phyloP scores from a whole-genome alignment of 371 early-diverging fungal genomes.

The Rhizoclosmatium hyalinum region DNA sequence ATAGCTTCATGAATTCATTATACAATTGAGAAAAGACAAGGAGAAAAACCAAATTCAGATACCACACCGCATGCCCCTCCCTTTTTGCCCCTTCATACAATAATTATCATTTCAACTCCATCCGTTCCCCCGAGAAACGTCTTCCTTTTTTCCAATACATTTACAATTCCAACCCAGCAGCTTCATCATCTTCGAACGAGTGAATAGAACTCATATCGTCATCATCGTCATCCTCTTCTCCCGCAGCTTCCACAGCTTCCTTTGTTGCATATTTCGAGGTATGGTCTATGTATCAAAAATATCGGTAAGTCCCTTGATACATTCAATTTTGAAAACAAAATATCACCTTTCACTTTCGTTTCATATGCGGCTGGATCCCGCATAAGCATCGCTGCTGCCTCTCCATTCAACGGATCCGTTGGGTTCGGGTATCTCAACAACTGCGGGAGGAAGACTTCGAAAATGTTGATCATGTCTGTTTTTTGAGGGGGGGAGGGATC shows the following conservation, averaged over 20 bases:
- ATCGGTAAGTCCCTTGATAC: neutral
- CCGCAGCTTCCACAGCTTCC: conserved; percentile 84
- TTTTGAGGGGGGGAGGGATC: neutral
- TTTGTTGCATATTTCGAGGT: conserved; percentile 85
- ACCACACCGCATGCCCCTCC: too few species aligned
- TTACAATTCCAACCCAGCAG: conserved; percentile 76
- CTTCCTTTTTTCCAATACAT: neutral
- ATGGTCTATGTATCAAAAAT: conserved; percentile 66
- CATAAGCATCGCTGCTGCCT: conserved; percentile 98
- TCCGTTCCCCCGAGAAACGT: neutral
- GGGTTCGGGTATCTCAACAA: conserved; percentile 98
- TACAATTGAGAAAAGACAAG: too few species aligned
- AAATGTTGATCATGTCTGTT: conserved; percentile 91
- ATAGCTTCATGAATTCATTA: too few species aligned
- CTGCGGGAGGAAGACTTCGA: conserved; percentile 98
- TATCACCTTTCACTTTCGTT: conserved; percentile 86
- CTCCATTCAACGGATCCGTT: conserved; percentile 99
- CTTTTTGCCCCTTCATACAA: too few species aligned
- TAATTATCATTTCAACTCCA: neutral
- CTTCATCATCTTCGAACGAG: conserved; percentile 80
- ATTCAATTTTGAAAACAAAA: neutral
- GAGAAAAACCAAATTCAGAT: too few species aligned
- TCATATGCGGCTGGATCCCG: conserved; percentile 93
- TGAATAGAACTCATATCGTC: conserved; percentile 81
- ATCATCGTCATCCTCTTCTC: conserved; percentile 78